phyloP scores from a whole-genome alignment of 2,329 filamentous ascomycete species.

The Blastomyces percursus region DNA sequence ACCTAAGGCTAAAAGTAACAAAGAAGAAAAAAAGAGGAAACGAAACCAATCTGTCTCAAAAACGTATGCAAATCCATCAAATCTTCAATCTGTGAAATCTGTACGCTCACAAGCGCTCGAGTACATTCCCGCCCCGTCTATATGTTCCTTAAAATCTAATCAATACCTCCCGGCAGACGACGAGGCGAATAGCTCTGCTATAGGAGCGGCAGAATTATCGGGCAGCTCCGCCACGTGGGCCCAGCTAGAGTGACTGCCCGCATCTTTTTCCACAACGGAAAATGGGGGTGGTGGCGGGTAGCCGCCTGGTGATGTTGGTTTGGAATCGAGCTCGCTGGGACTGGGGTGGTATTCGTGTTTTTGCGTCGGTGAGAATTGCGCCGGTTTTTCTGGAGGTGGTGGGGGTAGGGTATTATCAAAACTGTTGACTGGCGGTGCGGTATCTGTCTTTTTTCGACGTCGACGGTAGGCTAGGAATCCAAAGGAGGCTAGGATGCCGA shows the following conservation, averaged over 20 bases:
- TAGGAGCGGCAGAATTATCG: not conserved
- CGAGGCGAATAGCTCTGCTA: not conserved
- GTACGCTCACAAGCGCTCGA: not conserved
- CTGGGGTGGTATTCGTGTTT: not conserved
- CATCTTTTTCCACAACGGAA: not conserved
- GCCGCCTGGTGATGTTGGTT: not conserved
- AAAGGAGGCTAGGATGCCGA: not conserved
- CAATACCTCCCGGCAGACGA: not conserved
- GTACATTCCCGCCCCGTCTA: not conserved
- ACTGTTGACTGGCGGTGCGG: not conserved
- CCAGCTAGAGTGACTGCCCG: not conserved
- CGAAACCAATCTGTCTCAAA: not conserved
- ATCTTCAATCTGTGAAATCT: not conserved
- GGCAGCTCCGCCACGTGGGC: slow-evolving; percentile 1
- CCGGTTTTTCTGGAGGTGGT: not conserved
- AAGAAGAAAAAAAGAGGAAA: not conserved
- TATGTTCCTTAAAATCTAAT: not conserved
- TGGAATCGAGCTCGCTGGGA: slow-evolving; percentile 1
- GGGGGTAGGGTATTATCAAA: not conserved
- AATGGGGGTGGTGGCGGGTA: not conserved
- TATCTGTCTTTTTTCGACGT: not conserved
- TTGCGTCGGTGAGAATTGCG: not conserved
- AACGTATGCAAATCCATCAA: not conserved
- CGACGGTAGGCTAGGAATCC: slow-evolving; percentile 3
- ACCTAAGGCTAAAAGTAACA: not conserved